Base-by-base conservation (phyloP, 225 moss, liverwort and hornwort species). In the Physcomitrellopsis africana region DNA sequence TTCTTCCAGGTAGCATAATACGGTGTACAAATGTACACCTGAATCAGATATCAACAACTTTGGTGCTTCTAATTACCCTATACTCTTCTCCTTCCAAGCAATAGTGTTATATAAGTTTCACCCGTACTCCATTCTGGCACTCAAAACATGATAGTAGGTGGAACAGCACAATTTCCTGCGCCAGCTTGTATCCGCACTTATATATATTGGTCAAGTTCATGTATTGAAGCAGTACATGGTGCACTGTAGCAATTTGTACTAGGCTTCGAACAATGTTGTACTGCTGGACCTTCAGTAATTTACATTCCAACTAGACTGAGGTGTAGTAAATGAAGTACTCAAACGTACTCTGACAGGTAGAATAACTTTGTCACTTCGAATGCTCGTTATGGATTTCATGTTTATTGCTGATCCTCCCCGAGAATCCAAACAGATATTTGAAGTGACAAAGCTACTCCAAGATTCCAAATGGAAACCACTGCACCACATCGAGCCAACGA, bases 21-120 rank as follows among this genome's bases (percentile, higher is more conserved):
- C 5, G 32, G 7, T 37, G 32, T 37, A 37, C 4, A 37, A 37
- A 37, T 37, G 32, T 37, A 37, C 32, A 37, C 16, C 14, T 67
- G 9, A 54, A 68, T 68, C 68, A 62, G 73, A 58, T 73, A 73
- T 60, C 44, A 68, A 24, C 73, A 79, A 53, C 69, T 69, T 48
- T 9, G 17, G 55, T 55, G 62, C 27, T 45, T 18, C 5, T 9
- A 44, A 51, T 66, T 51, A 54, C 16, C 7, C n/a, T 52, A 8
- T 20, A 1, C 19, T 55, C 17, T 2, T 53, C 18, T 37, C 52
- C 52, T n/a, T 27, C 13, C 37, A 29, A 19, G 49, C 37, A 12
- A n/a, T 37, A 10, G 11, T 67, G 11, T 51, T 29, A 67, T 67
- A 29, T 20, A 49, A 49, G 10, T 26, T 56, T 42, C 0, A 0